Conservation (phyloP, 1,284 basidiomycete species). For the Sporisorium reilianum region DNA sequence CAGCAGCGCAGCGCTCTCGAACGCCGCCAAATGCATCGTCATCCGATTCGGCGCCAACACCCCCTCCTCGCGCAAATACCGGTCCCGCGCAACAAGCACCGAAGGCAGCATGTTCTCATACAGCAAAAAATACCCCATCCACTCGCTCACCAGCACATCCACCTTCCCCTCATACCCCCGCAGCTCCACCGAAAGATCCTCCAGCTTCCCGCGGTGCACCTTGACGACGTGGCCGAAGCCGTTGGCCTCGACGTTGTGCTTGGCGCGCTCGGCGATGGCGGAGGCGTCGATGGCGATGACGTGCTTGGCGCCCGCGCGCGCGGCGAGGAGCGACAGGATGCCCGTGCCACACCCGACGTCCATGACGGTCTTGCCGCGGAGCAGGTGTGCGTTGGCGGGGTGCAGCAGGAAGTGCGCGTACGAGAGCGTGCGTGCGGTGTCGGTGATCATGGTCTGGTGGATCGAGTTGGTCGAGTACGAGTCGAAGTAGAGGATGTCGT, state of each 20-base stretch:
- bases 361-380: constrained; percentile 87
- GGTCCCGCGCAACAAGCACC: constrained; percentile 86
- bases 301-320: constrained; percentile 87
- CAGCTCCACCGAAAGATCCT: constrained; percentile 79
- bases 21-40: constrained; percentile 84
- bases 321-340: constrained; percentile 92
- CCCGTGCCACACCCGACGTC: constrained; percentile 79
- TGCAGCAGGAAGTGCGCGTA: constrained; percentile 89
- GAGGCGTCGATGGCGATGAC: constrained; percentile 95
- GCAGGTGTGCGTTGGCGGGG: constrained; percentile 80
- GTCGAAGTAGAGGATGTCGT: constrained; percentile 94
- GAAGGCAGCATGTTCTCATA: constrained; percentile 99
- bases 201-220: constrained; percentile 87
- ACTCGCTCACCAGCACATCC: constrained; percentile 94
- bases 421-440: constrained; percentile 90
- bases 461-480: constrained; percentile 89
- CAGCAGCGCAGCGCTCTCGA: constrained; percentile 80
- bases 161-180: constrained; percentile 78
- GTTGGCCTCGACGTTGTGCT: constrained; percentile 84
- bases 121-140: constrained; percentile 80
- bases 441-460: constrained; percentile 77
- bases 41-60: constrained; percentile 94
- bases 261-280: constrained; percentile 84
- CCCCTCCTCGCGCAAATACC: constrained; percentile 78
- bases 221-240: constrained; percentile 80